Conservation (phyloP, 2,329 filamentous ascomycete species). For the Diaporthe sp. region DNA sequence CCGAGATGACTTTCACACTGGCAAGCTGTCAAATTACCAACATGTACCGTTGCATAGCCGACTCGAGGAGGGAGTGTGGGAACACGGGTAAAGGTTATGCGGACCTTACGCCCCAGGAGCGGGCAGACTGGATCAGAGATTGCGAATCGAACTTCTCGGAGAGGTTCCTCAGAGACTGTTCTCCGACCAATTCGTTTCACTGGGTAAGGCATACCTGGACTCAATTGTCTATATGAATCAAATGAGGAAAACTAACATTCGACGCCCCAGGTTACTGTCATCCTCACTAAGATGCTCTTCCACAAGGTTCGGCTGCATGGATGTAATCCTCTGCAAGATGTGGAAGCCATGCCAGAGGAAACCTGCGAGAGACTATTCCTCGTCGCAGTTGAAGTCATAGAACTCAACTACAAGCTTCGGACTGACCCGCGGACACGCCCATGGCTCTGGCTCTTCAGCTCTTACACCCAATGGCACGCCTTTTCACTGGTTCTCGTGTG, state of each 20-base stretch:
- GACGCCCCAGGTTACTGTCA: not conserved
- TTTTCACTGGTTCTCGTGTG: conserved; percentile 4
- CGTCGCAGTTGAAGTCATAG: conserved; percentile 10
- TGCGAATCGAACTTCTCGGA: not conserved
- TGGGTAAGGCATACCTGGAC: not conserved
- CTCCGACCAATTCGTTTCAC: not conserved
- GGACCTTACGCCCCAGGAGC: not conserved
- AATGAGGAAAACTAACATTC: not conserved
- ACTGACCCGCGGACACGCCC: not conserved
- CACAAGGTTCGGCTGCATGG: conserved; percentile 6
- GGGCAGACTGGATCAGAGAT: not conserved
- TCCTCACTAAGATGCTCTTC: conserved; percentile 1
- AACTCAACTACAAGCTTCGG: not conserved
- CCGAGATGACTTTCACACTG: not conserved
- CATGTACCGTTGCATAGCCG: not conserved
- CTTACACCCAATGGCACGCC: conserved; percentile 10
- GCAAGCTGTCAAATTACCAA: not conserved
- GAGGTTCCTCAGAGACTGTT: not conserved
- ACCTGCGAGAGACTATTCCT: not conserved
- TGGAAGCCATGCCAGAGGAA: not conserved
- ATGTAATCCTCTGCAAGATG: not conserved
- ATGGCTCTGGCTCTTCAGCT: conserved; percentile 21
- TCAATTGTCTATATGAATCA: rapidly evolving
- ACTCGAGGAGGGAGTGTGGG: not conserved
- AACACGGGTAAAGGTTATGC: not conserved